These are phyloP conservation scores for Xylaria sp. DNA, from an alignment of 2,329 filamentous ascomycete species.

Conservation along the genomic window DNA sequence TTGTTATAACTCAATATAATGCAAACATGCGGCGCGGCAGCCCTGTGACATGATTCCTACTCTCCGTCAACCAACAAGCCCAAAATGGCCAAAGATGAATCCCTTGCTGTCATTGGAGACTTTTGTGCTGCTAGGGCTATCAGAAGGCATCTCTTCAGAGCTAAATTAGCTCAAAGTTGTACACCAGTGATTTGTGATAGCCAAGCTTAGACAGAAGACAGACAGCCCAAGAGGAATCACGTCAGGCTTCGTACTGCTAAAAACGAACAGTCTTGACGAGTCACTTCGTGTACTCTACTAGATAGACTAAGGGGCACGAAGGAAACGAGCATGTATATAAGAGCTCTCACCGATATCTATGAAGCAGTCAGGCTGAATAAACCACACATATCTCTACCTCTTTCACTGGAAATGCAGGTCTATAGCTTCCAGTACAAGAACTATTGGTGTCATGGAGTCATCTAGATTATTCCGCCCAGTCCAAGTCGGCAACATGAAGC, in stretches of 20 bases:
- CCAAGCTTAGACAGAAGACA: background rate
- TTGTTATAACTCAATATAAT: background rate
- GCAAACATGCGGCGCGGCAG: background rate
- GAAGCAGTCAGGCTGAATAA: no score
- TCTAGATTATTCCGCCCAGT: constrained; percentile 36
- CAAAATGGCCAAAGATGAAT: background rate
- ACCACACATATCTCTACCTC: no score
- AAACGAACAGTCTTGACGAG: background rate
- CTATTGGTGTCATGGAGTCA: background rate
- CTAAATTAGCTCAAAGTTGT: background rate
- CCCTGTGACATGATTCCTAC: background rate
- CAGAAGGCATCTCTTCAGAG: background rate
- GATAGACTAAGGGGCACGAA: no score
- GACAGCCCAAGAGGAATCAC: no score
- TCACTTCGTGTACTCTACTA: no score
- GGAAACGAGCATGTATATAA: no score
- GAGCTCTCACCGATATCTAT: no score
- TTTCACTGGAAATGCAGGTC: background rate
- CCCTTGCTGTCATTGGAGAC: background rate
- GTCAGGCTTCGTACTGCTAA: background rate
- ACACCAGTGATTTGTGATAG: background rate
- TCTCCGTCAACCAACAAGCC: background rate
- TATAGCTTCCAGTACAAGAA: background rate
- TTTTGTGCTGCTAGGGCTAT: no score
- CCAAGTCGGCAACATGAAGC: constrained; percentile 29